These are phyloP conservation scores for Artemisia annua DNA, from an alignment of 129 eudicot species.

Conservation along the genomic window DNA sequence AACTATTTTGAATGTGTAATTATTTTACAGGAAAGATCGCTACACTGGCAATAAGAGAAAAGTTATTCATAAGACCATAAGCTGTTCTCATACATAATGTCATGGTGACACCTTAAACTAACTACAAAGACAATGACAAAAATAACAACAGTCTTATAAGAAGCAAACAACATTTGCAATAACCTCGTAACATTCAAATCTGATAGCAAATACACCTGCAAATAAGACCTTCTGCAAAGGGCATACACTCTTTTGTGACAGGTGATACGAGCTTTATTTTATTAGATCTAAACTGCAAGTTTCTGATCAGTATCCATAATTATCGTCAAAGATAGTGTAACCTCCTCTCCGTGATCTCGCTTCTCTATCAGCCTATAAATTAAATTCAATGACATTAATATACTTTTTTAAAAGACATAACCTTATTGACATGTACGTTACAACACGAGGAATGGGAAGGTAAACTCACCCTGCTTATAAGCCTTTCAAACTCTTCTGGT, in stretches of 20 bases:
- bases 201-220: background rate
- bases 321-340: constrained; percentile 59
- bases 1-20: no score
- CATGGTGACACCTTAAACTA: no score
- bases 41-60: no score
- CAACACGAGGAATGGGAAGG: background rate
- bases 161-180: background rate
- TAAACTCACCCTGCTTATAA: no score
- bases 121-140: no score
- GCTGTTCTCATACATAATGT: no score
- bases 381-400: constrained; percentile 10
- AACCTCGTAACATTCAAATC: background rate
- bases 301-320: constrained; percentile 48
- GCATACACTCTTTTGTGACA: background rate
- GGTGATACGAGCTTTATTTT: background rate
- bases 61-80: no score
- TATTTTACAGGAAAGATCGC: no score
- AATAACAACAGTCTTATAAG: background rate
- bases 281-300: background rate
- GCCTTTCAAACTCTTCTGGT: no score
- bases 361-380: constrained; percentile 84
- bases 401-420: background rate
- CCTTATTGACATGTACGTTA: background rate
- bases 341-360: constrained; percentile 68
- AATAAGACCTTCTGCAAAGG: background rate